Evolutionary conservation across 2,329 filamentous ascomycete genomes (phyloP).

Genomic region (Botrytis paeoniae): DNA sequence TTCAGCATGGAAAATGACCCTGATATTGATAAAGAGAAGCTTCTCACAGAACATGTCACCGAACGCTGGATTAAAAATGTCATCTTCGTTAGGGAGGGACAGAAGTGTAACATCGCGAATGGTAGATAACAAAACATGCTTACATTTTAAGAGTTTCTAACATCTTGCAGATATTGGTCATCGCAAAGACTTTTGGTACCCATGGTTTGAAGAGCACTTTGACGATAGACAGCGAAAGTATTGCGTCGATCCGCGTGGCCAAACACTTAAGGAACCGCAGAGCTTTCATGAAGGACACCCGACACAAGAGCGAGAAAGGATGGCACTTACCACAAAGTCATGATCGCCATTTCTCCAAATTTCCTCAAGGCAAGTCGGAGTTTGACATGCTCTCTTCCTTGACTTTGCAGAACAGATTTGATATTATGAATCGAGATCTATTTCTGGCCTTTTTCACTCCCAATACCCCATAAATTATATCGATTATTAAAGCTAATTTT

Average conservation of each 20-base stretch:
- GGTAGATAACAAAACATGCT: not conserved
- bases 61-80: not conserved
- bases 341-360: not conserved
- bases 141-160: not conserved
- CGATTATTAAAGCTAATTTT: not conserved
- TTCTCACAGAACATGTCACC: not conserved
- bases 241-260: not conserved
- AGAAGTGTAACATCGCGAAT: not conserved
- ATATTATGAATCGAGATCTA: not conserved
- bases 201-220: not conserved
- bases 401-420: not conserved
- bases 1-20: not conserved
- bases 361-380: not conserved
- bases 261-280: not conserved
- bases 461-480: not conserved
- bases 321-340: not conserved
- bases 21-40: not conserved
- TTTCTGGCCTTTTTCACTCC: not conserved
- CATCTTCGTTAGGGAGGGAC: not conserved
- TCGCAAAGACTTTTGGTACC: not conserved
- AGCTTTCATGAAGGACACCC: not conserved
- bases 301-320: not conserved
- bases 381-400: not conserved
- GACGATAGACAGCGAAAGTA: not conserved
- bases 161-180: not conserved